Evolutionary conservation across 257 asterid species (phyloP), one percentile per base, ranked within the genome.

Genomic region (Fraxinus americana): DNA sequence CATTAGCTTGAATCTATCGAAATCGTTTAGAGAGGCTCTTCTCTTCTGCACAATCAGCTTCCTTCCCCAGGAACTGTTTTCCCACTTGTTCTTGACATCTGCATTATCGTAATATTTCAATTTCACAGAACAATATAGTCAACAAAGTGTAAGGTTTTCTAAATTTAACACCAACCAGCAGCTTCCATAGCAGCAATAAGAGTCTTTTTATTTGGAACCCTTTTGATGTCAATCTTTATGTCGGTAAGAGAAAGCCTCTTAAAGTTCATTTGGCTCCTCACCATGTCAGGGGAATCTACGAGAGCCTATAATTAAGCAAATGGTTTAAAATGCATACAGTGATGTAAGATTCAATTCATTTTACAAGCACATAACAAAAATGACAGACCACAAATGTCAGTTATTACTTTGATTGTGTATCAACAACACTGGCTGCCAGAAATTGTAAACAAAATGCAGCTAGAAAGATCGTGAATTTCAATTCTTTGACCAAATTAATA

Each of bases 11-110:
- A 94, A 94, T 65, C 97, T 83, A 72, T 93, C 98, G 39, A 95
- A 95, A 75, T 95, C 98, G 23, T 87, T 91, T 25, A 95, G 88
- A 32, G 90, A 35, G 32, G 97, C 96, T 61, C 99, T 90, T 65
- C 89, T 84, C 94, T 93, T 93, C 87, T 95, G 99, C 32, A 95
- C 99, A 78, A 90, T 90, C 73, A 95, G 85, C 89, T 95, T 95
- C 84, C 97, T 91, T 35, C 97, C 99, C 99, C 99, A 95, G 13
- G 98, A 90, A 77, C 98, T 91, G 82, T 83, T 91, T 72, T 93
- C 98, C 97, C 98, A 93, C 78, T 91, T 95, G 50, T 84, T 88
- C 84, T 90, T 93, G 57, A 95, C 98, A 91, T 95, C 99, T 95
- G 90, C 27, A 7, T 41, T 1, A 27, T 50, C 9, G 29, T 5